Percentiles rank a stretch among this genome's conserved stretches.
Evolutionary conservation across 202 grass and related monocot genomes (phyloP).

Genomic region (Saccharum hybrid): DNA sequence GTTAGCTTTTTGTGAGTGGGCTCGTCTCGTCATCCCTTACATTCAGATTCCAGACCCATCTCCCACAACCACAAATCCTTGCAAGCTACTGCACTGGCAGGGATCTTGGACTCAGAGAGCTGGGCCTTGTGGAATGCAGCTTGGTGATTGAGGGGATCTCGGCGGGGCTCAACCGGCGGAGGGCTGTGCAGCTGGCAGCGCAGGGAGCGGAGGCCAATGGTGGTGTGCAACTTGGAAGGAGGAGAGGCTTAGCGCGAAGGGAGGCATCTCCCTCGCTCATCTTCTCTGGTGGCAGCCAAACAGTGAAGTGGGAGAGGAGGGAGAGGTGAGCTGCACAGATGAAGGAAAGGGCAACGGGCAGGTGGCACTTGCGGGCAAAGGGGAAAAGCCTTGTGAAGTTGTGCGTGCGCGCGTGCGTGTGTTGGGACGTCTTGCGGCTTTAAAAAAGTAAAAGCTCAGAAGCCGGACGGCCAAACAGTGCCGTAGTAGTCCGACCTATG

Average conservation of each 20-base stretch:
- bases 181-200: background rate
- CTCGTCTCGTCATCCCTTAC: background rate
- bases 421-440: background rate
- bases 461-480: background rate
- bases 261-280: background rate
- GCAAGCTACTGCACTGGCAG: background rate
- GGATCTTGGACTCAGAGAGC: background rate
- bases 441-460: background rate
- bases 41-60: background rate
- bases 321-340: background rate
- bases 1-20: background rate
- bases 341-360: background rate
- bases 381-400: too few species aligned
- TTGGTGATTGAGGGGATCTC: background rate
- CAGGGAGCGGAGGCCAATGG: background rate
- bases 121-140: background rate
- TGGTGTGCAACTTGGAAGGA: background rate
- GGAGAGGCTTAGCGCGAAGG: background rate
- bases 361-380: background rate
- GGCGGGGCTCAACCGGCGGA: background rate
- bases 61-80: background rate
- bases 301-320: background rate
- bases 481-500: background rate
- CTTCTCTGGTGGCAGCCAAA: background rate
- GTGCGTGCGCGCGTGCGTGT: background rate